Base-by-base conservation (phyloP, 352 stramenopile species). In the Globisporangium camurandrum region DNA sequence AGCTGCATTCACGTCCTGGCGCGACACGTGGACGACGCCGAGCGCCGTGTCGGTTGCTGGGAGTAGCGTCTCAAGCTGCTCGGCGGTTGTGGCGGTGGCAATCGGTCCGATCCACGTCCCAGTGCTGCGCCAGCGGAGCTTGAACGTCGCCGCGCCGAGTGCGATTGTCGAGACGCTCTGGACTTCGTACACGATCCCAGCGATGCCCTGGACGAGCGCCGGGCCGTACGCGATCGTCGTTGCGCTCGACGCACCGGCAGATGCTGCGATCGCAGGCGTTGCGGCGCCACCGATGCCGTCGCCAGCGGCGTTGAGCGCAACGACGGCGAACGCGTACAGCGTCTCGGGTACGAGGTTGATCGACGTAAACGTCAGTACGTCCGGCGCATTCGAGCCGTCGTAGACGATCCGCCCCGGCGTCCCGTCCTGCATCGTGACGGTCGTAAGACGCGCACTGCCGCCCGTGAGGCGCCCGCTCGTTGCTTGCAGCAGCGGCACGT, bases 131-230 rank as follows among this genome's bases (percentile, higher is more conserved):
- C 74, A 84, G 3, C 49, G 58, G 12, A 95, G 44, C 8, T 64
- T 76, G 49, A 95, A 89, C 5, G 56, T 59, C 5, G 51, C 79
- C 0, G 62, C 19, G 0, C 42, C 64, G 1, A 85, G 40, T 6
- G 46, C 54, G 9, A 20, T 71, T 0, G 86, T 87, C 20, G 60
- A 75, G 14, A 98, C 67, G 16, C 75, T 95, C 67, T 99, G 95
- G 30, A 97, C 88, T 69, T 98, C 96, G 49, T 96, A 96, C 22
- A 99, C 90, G 28, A 95, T 75, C 4, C 95, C 93, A 12, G 93
- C 84, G 64, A 98, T 98, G 17, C 96, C 96, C 45, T 85, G 76
- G 1, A 53, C 47, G 20, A 98, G 62, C 3, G 91, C 74, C 31
- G 80, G 57, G 5, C 96, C 96, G 8, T 79, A 87, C 1, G 93